Percentiles rank a stretch among this genome's conserved stretches.
Evolutionary conservation across 2,329 filamentous ascomycete genomes (phyloP).

Genomic region (Nothophaeocryptopus gaeumannii): DNA sequence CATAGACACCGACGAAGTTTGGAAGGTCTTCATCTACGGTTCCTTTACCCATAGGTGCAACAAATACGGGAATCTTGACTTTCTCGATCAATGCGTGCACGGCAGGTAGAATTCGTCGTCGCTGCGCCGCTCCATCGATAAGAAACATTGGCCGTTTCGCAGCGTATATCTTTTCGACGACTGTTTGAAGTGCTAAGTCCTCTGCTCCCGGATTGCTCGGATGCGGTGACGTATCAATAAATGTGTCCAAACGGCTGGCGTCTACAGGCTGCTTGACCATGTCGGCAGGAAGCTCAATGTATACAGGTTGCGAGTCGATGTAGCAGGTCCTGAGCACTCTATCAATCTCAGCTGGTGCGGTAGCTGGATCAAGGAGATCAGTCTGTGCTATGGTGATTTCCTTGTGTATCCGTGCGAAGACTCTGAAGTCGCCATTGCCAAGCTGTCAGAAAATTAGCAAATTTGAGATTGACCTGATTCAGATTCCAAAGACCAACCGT

Average conservation of each 20-base stretch:
- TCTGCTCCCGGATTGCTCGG: constrained; percentile 69
- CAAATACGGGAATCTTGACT: constrained; percentile 74
- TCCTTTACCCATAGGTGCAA: constrained; percentile 88
- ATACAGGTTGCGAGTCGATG: constrained; percentile 72
- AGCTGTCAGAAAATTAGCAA: constrained; percentile 6
- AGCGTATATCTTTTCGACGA: constrained; percentile 68
- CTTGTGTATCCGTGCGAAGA: constrained; percentile 75
- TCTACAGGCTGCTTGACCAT: constrained; percentile 75
- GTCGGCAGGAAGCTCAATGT: constrained; percentile 79
- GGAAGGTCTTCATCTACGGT: constrained; percentile 72
- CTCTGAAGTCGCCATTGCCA: constrained; percentile 68
- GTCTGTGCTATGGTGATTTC: constrained; percentile 69
- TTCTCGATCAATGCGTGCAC: constrained; percentile 70
- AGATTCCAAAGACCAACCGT: constrained; percentile 31
- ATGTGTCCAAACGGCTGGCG: constrained; percentile 66
- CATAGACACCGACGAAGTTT: constrained; percentile 82
- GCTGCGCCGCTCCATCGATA: constrained; percentile 61
- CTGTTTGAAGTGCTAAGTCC: constrained; percentile 76
- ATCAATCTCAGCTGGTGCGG: constrained; percentile 74
- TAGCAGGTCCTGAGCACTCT: constrained; percentile 72
- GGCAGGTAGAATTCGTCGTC: constrained; percentile 6
- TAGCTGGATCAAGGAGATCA: constrained; percentile 64
- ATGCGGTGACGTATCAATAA: constrained; percentile 64
- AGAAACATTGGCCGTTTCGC: constrained; percentile 76
- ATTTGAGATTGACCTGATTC: neutral